Evolutionary conservation across 768 basidiomycete genomes (phyloP).

Genomic region (Pleurotus eryngii): DNA sequence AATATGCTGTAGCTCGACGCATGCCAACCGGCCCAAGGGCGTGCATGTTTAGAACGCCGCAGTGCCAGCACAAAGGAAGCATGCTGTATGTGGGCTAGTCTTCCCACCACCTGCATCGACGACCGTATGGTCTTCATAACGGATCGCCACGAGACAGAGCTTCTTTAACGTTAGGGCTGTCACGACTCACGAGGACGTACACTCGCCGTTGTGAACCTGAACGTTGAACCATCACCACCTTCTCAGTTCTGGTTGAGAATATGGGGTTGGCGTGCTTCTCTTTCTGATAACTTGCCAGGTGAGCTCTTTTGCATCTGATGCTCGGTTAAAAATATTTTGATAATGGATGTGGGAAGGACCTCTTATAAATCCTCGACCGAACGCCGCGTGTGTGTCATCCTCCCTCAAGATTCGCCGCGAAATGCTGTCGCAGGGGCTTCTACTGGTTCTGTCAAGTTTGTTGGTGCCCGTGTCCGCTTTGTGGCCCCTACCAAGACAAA

Average conservation of each 20-base stretch:
- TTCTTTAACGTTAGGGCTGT: not conserved
- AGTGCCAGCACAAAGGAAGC: not conserved
- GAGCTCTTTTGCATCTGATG: not conserved
- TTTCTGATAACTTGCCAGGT: not conserved
- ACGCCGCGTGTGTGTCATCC: not conserved
- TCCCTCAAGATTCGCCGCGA: not conserved
- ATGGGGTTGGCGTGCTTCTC: not conserved
- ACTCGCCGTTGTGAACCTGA: too few species aligned
- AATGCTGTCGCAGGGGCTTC: not conserved
- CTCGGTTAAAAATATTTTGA: not conserved
- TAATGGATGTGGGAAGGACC: not conserved
- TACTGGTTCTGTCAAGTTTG: conserved; percentile 8
- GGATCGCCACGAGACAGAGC: not conserved
- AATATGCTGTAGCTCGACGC: not conserved
- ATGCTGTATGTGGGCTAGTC: not conserved
- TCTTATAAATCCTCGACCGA: not conserved
- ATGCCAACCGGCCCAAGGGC: not conserved
- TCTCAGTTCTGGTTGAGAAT: not conserved
- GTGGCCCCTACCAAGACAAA: conserved; percentile 38
- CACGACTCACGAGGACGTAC: not conserved
- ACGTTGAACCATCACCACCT: not conserved
- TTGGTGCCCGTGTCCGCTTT: conserved; percentile 13
- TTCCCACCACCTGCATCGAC: not conserved
- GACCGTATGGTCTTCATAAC: not conserved
- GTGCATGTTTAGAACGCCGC: not conserved